A percentile compares a stretch with the other conserved stretches of the same genome.
These are phyloP conservation scores for Tolypocladium guangdongense DNA, from an alignment of 2,329 filamentous ascomycete species.

Conservation along the genomic window DNA sequence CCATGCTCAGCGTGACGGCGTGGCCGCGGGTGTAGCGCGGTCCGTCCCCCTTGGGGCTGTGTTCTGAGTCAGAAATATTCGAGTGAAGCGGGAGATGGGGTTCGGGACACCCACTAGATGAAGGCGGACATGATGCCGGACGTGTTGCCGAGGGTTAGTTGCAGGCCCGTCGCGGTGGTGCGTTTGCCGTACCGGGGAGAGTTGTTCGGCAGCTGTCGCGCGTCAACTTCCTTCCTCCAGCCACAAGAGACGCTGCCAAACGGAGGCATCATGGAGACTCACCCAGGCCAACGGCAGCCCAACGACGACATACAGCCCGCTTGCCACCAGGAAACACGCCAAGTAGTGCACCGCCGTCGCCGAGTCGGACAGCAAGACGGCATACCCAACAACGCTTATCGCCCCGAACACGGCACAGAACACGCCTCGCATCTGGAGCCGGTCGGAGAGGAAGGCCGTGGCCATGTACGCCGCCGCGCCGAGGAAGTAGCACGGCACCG, in stretches of 20 bases:
- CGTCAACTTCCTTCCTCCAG: background rate
- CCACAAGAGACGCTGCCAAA: background rate
- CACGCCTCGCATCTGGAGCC: conserved; percentile 51
- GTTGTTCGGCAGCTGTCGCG: conserved; percentile 45
- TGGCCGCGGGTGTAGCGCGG: conserved; percentile 53
- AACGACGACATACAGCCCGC: conserved; percentile 55
- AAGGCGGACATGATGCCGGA: conserved; percentile 66
- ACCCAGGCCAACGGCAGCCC: conserved; percentile 46
- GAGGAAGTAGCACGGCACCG: conserved; percentile 66
- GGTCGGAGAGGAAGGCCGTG: conserved; percentile 57
- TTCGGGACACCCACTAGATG: conserved; percentile 32
- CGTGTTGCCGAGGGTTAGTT: conserved; percentile 59
- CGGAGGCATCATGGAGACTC: conserved; percentile 3
- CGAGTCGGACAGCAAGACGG: conserved; percentile 50
- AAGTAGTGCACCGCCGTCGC: conserved; percentile 59
- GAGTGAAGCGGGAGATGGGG: background rate
- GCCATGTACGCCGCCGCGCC: conserved; percentile 60
- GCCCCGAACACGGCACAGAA: conserved; percentile 52
- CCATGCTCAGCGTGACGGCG: conserved; percentile 47
- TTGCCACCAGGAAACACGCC: conserved; percentile 64
- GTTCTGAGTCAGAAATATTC: background rate
- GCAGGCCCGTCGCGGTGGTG: conserved; percentile 59
- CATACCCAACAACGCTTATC: conserved; percentile 59
- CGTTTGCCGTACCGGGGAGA: conserved; percentile 66
- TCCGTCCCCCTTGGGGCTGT: conserved; percentile 32